Conservation (phyloP, 495 filamentous ascomycete genomes). For the Penicillium macrosclerotiorum region DNA sequence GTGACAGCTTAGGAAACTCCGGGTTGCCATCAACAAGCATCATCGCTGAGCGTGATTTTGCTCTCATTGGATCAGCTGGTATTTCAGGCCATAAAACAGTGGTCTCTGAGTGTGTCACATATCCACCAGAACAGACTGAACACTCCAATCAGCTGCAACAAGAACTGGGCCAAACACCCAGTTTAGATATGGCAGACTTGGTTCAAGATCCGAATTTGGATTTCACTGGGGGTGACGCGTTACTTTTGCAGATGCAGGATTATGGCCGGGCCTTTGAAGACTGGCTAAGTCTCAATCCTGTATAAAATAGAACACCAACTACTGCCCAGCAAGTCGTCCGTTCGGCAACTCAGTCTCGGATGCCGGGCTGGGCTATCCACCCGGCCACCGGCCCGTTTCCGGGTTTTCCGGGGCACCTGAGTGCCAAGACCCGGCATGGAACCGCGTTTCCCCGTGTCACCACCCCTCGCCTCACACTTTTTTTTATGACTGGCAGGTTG, state of each 20-base stretch:
- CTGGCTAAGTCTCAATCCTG: conserved; percentile 29
- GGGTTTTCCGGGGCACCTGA: conserved; percentile 15
- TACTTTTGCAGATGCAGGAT: conserved; percentile 31
- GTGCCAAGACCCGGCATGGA: conserved; percentile 21
- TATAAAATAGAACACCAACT: background rate
- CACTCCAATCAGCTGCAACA: conserved; percentile 11
- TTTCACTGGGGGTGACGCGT: conserved; percentile 16
- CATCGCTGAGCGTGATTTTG: conserved; percentile 29
- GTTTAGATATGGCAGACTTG: conserved; percentile 13
- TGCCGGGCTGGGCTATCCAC: no score
- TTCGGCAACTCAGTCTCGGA: no score
- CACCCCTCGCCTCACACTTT: conserved; percentile 3
- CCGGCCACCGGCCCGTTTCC: conserved; percentile 21
- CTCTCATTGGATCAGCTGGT: conserved; percentile 34
- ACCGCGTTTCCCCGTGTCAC: conserved; percentile 6
- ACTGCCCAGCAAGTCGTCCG: no score
- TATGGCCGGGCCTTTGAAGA: conserved; percentile 35
- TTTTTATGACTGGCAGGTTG: background rate
- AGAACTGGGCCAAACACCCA: conserved; percentile 5
- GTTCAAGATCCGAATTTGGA: conserved; percentile 18
- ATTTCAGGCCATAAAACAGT: conserved; percentile 37
- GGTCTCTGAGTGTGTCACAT: conserved; percentile 29
- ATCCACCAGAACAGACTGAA: conserved; percentile 31
- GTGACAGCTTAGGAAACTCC: conserved; percentile 14
- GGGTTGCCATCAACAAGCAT: conserved; percentile 3